Percentiles rank a stretch among this genome's conserved stretches.
phyloP scores from a whole-genome alignment of 179 eudicot species.

The Heliamphora pulchella region DNA sequence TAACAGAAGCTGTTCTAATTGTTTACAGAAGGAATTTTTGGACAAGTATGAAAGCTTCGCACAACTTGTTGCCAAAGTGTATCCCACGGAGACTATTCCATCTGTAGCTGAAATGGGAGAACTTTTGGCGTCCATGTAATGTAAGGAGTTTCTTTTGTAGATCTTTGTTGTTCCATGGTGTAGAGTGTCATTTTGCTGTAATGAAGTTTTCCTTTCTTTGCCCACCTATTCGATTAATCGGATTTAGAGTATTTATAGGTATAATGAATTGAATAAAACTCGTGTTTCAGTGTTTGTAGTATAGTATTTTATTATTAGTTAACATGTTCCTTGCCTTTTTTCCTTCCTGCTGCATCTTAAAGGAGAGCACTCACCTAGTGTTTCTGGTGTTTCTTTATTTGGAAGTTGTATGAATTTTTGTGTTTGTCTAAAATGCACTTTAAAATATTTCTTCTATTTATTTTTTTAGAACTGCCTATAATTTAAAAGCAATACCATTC shows the following conservation, averaged over 20 bases:
- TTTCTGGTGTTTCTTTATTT: too few species aligned
- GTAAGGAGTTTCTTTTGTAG: constrained; percentile 23
- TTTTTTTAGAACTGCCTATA: too few species aligned
- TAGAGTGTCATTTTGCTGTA: neutral
- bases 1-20: constrained; percentile 1
- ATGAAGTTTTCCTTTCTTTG: neutral
- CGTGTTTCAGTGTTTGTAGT: too few species aligned
- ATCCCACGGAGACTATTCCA: constrained; percentile 69
- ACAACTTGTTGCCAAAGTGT: constrained; percentile 71
- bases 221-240: neutral
- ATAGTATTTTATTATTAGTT: too few species aligned
- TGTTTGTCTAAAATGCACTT: too few species aligned
- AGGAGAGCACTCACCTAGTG: too few species aligned
- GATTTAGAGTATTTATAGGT: neutral
- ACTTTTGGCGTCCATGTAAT: constrained; percentile 70
- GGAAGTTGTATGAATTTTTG: too few species aligned
- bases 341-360: too few species aligned
- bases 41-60: constrained; percentile 93
- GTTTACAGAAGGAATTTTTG: constrained; percentile 78
- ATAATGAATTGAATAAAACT: neutral
- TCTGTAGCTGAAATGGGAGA: constrained; percentile 73
- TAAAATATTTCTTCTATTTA: too few species aligned
- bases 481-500: too few species aligned
- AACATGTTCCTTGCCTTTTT: too few species aligned
- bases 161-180: too few species aligned